Base-by-base conservation (phyloP, 2,329 filamentous ascomycete species). In the Mollisiaceae sp. region DNA sequence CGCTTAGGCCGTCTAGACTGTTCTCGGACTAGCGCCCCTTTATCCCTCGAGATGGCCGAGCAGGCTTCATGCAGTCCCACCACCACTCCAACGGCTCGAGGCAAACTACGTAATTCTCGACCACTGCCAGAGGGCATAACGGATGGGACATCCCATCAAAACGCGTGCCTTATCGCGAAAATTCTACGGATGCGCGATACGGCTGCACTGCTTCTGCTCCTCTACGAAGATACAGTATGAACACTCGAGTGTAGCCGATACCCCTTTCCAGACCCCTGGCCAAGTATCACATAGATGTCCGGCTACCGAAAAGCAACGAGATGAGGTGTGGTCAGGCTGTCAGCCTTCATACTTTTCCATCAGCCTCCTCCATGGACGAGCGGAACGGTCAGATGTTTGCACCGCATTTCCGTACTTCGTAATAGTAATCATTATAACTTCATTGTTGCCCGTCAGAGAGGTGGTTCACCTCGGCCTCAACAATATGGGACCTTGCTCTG, bases 51-150 rank as follows among this genome's bases (percentile, higher is more conserved):
- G n/a, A n/a, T 18, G 20, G 59, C 24, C 50, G 35, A 41, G 47
- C 47, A 22, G 35, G 24, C 56, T 43, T 58, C 36, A 64, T 56
- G 45, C 61, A 52, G 24, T 8, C 43, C n/a, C 35, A 58, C 36
- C 14, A 54, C n/a, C 35, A 58, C 36, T 59, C 18, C n/a, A 35
- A 60, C 47, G 55, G 47, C 55, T 41, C 39, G 55, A 47, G 57
- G 60, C 56, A 47, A 63, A 52, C 64, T 55, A 63, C 64, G 60
- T 58, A 60, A 63, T 50, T 55, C 45, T 50, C 59, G 50, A 57
- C 52, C 35, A 20, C 32, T 32, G 36, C 55, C 14, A 45, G 41
- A 54, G 38, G 11, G 6, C 11, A 8, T 35, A 52, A 54, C 2
- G 52, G 20, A 50, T 58, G 47, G 32, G 15, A 43, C 64, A 57